These are phyloP conservation scores for Vigna trinervia DNA, from an alignment of 306 rosid genomes.

Conservation along the genomic window DNA sequence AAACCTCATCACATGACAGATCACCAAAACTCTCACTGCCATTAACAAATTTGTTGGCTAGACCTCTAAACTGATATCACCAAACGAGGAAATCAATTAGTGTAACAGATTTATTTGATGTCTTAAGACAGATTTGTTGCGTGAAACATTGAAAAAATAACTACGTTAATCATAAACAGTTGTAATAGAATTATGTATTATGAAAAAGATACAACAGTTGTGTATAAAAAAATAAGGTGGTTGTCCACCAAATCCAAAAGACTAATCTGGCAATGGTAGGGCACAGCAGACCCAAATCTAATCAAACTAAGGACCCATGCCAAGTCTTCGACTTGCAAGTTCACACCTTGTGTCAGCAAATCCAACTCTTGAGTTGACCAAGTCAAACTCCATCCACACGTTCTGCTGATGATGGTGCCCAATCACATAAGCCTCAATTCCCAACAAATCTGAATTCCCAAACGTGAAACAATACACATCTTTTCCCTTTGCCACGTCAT, in stretches of 20 bases:
- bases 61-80: too few species aligned
- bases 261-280: not conserved
- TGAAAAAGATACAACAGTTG: too few species aligned
- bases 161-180: too few species aligned
- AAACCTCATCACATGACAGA: not conserved
- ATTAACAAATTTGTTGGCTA: not conserved
- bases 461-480: constrained; percentile 85
- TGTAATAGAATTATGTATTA: not conserved
- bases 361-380: constrained; percentile 76
- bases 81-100: too few species aligned
- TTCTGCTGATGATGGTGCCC: constrained; percentile 91
- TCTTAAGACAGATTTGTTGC: too few species aligned
- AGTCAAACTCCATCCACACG: constrained; percentile 92
- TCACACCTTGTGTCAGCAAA: constrained; percentile 73
- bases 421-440: constrained; percentile 74
- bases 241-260: not conserved
- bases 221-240: too few species aligned
- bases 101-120: too few species aligned
- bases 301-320: constrained; percentile 35
- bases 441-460: constrained; percentile 80
- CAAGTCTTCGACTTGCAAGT: constrained; percentile 71
- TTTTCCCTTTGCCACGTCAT: constrained; percentile 56
- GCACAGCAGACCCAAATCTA: not conserved
- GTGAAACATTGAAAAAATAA: too few species aligned
- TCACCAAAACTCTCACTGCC: not conserved